phyloP scores from a whole-genome alignment of 768 basidiomycete species.

The Floccularia luteovirens region DNA sequence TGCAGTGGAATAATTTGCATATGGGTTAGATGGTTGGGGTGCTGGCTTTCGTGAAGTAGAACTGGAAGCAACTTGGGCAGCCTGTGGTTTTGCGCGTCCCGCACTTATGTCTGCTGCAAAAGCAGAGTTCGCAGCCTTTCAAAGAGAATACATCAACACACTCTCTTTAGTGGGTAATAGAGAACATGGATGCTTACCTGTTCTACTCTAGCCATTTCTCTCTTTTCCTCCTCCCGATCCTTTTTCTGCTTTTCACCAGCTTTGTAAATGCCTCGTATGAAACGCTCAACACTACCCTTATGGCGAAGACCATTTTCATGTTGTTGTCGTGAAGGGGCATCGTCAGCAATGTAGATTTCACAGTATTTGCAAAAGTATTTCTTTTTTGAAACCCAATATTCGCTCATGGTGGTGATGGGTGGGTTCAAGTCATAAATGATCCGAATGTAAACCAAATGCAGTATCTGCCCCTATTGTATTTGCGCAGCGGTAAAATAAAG shows the following conservation, averaged over 20 bases:
- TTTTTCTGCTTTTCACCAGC: constrained; percentile 81
- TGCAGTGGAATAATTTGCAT: constrained; percentile 84
- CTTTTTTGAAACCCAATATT: constrained; percentile 92
- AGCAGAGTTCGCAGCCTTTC: constrained; percentile 74
- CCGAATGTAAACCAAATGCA: no score
- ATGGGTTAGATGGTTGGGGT: constrained; percentile 53
- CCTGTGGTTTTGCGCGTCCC: constrained; percentile 41
- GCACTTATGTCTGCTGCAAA: constrained; percentile 74
- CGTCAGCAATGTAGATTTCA: constrained; percentile 94
- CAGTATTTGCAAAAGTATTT: constrained; percentile 97
- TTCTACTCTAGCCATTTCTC: constrained; percentile 84
- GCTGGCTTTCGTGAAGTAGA: constrained; percentile 30
- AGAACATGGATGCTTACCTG: constrained; percentile 36
- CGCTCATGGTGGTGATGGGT: constrained; percentile 50
- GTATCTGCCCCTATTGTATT: no score
- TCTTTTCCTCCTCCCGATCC: constrained; percentile 77
- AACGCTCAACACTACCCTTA: constrained; percentile 90
- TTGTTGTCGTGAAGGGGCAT: constrained; percentile 83
- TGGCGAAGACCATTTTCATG: constrained; percentile 94
- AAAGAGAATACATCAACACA: constrained; percentile 4
- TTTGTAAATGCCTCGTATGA: constrained; percentile 91
- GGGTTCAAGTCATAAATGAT: no score
- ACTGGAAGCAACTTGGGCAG: constrained; percentile 23
- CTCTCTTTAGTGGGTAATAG: no score
- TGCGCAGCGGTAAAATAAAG: no score